Percentiles rank a stretch among this genome's conserved stretches.
These are phyloP conservation scores for Monosporozyma aerobia DNA, from an alignment of 805 yeast genomes.

Conservation along the genomic window DNA sequence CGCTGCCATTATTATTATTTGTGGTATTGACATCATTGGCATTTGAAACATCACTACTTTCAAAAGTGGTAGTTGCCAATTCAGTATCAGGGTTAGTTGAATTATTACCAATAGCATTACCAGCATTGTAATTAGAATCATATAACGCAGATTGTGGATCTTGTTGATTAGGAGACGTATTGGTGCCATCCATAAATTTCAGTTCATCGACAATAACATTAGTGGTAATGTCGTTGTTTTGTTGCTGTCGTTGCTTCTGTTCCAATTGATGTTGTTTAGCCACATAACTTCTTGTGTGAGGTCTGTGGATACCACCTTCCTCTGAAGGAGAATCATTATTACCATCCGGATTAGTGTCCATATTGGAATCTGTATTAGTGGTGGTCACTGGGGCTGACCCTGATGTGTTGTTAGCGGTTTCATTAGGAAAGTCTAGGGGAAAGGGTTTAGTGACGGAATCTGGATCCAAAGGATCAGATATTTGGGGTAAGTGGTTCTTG, in stretches of 20 bases:
- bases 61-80: neutral
- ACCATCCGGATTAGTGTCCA: neutral
- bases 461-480: neutral
- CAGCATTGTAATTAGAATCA: neutral
- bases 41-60: neutral
- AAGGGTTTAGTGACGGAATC: neutral
- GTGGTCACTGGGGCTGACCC: neutral
- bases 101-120: neutral
- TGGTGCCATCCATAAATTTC: neutral
- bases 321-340: neutral
- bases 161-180: neutral
- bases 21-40: neutral
- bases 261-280: neutral
- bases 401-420: neutral
- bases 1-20: constrained; percentile 23
- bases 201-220: neutral
- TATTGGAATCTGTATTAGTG: neutral
- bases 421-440: neutral
- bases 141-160: neutral
- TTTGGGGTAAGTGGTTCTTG: neutral
- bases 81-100: neutral
- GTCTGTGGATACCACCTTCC: neutral
- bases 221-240: neutral
- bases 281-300: neutral
- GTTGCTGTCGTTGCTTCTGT: neutral